Evolutionary conservation across 192 early-diverging fungal species (phyloP).

Genomic region (Entomortierella parvispora): DNA sequence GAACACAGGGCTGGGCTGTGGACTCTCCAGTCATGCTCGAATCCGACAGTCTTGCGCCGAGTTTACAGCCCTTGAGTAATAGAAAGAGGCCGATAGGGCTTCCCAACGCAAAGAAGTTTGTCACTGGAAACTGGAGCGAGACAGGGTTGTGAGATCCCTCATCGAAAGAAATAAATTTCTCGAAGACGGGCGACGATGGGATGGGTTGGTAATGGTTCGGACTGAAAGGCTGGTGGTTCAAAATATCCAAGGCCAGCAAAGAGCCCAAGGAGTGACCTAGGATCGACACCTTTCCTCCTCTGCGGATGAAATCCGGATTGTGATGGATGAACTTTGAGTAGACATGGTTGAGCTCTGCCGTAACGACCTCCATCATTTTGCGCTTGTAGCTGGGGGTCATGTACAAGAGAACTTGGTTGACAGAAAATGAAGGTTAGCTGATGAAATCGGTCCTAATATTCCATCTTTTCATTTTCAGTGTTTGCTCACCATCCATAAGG

Average conservation of each 20-base stretch:
- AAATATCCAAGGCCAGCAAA: constrained; percentile 81
- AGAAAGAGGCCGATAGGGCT: constrained; percentile 86
- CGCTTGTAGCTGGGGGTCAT: constrained; percentile 87
- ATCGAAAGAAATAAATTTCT: constrained; percentile 45
- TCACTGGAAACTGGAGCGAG: constrained; percentile 74
- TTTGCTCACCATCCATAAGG: constrained; percentile 80
- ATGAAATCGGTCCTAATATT: too few species aligned
- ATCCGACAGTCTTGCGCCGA: constrained; percentile 60
- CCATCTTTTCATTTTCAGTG: too few species aligned
- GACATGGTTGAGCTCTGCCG: constrained; percentile 79
- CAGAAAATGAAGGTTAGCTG: constrained; percentile 4
- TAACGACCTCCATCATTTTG: constrained; percentile 82
- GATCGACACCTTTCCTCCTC: constrained; percentile 75
- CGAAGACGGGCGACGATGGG: constrained; percentile 50
- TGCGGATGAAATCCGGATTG: constrained; percentile 77
- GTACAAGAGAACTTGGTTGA: constrained; percentile 75
- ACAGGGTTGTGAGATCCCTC: constrained; percentile 20
- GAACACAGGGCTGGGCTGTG: constrained; percentile 50
- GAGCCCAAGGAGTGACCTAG: constrained; percentile 86
- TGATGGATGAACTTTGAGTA: constrained; percentile 75
- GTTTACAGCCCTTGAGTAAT: constrained; percentile 76
- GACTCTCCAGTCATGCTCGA: constrained; percentile 39
- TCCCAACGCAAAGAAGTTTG: constrained; percentile 85
- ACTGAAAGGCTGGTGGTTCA: constrained; percentile 70
- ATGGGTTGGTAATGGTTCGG: constrained; percentile 35